Evolutionary conservation across 169 alveolate species (phyloP), one percentile per base, ranked within the genome.

Genomic region (Babesia bigemina): DNA sequence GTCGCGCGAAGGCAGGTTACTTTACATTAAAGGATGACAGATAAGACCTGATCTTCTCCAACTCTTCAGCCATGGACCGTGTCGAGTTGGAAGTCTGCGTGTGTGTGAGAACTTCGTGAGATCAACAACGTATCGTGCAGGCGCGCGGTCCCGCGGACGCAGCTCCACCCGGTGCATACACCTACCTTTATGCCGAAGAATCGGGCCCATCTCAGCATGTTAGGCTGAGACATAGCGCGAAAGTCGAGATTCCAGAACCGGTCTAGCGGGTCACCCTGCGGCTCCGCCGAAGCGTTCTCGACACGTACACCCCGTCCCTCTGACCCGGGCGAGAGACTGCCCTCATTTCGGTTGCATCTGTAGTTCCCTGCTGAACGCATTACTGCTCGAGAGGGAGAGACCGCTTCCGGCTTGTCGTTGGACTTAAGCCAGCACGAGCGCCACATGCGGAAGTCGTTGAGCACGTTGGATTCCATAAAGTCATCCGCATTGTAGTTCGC

Each of bases 131-230:
- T 11, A 21, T 6, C 21, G 28, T 47, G 49, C 8, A 4, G 48
- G 36, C 21, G 26, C 42, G 49, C 29, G 36, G 65, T 39, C 7
- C 24, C 4, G 71, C 57, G 24, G 28, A 19, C 17, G 2, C 36
- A 8, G 3, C 42, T 13, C 16, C 16, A 33, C 3, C 71, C 12
- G 36, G 71, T n/a, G 10, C 28, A 29, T 36, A 56, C 19, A 63
- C 84, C 19, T 65, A 81, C 88, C 84, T 81, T 81, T 22, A 81
- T 26, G n/a, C 88, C 88, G 74, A 81, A 81, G 52, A 81, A 81
- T 16, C 49, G 28, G 17, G 70, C 71, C 84, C 76, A 72, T 36
- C 39, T 62, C 11, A 24, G 44, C 69, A 81, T 42, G 42, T 71
- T 61, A 12, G 44, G 8, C 58, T 81, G 63, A 17, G 83, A 28